Conservation (phyloP, 306 rosid species). For the Trichosanthes cucumerina region DNA sequence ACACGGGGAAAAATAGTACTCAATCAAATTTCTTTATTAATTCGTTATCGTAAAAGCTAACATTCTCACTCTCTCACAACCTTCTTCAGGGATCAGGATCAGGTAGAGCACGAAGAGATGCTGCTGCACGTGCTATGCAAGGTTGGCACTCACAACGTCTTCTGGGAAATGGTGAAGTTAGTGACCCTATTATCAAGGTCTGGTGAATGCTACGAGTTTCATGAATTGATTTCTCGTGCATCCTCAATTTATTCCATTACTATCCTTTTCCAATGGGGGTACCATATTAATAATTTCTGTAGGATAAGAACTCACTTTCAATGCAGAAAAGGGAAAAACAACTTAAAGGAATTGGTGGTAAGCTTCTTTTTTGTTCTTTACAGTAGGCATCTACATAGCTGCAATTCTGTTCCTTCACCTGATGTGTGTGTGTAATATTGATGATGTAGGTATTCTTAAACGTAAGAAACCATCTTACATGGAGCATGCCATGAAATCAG, state of each 20-base stretch:
- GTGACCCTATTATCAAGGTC: conserved; percentile 93
- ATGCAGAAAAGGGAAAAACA: conserved; percentile 92
- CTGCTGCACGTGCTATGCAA: conserved; percentile 99
- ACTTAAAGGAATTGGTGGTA: conserved; percentile 86
- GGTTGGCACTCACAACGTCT: conserved; percentile 99
- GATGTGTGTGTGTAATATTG: background rate
- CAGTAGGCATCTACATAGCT: background rate
- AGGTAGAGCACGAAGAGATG: conserved; percentile 94
- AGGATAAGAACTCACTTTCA: conserved; percentile 68
- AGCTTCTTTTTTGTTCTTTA: conserved; percentile 17
- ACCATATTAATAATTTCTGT: conserved; percentile 14
- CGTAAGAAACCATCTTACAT: conserved; percentile 70
- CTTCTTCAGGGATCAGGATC: conserved; percentile 55
- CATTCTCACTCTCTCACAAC: background rate
- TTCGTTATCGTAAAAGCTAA: background rate
- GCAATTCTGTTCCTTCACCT: conserved; percentile 16
- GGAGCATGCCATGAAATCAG: conserved; percentile 63
- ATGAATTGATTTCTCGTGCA: conserved; percentile 12
- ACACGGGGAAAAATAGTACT: background rate
- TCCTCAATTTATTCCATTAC: background rate
- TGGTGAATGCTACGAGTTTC: conserved; percentile 17
- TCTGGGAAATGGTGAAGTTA: conserved; percentile 91
- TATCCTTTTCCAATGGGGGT: background rate
- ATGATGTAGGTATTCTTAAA: conserved; percentile 61
- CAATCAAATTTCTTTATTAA: background rate